A percentile compares a stretch with the other conserved stretches of the same genome.
Conservation (phyloP, 495 filamentous ascomycete species). For the Annulohypoxylon bovei region DNA sequence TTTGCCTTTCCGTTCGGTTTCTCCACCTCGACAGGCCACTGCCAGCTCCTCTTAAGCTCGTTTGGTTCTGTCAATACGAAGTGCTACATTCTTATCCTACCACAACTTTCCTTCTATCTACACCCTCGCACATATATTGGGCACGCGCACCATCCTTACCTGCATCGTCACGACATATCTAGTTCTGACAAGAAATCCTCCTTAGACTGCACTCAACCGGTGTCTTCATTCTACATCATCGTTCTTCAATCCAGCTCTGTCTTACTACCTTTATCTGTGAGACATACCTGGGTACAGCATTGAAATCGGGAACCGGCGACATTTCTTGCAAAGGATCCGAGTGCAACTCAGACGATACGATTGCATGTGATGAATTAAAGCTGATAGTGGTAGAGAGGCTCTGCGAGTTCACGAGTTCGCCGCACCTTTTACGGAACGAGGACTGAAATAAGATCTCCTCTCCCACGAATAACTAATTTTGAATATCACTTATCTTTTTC, state of each 20-base stretch:
- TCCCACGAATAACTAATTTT: background rate
- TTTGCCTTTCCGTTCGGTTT: slow-evolving; percentile 33
- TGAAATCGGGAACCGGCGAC: slow-evolving; percentile 37
- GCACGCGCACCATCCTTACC: slow-evolving; percentile 30
- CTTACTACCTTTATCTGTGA: slow-evolving; percentile 27
- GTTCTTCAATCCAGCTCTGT: slow-evolving; percentile 19
- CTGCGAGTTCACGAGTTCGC: slow-evolving; percentile 17
- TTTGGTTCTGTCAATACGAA: slow-evolving; percentile 39
- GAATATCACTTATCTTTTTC: background rate
- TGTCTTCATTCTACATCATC: slow-evolving; percentile 27
- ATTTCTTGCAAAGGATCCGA: slow-evolving; percentile 16
- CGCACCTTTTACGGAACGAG: background rate
- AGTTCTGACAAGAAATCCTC: slow-evolving; percentile 33
- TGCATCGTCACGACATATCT: slow-evolving; percentile 38
- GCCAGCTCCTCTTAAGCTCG: slow-evolving; percentile 20
- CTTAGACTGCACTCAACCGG: slow-evolving; percentile 34
- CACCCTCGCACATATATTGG: slow-evolving; percentile 44
- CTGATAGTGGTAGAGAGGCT: slow-evolving; percentile 23
- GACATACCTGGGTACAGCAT: slow-evolving; percentile 30
- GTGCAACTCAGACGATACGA: slow-evolving; percentile 9
- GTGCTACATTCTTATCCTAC: slow-evolving; percentile 36
- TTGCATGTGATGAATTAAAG: slow-evolving; percentile 33
- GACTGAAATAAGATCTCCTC: slow-evolving; percentile 16
- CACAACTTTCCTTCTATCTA: slow-evolving; percentile 27
- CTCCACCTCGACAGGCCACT: slow-evolving; percentile 34